Conservation (phyloP, 768 basidiomycete species). For the Xanthoconium stramineum region DNA sequence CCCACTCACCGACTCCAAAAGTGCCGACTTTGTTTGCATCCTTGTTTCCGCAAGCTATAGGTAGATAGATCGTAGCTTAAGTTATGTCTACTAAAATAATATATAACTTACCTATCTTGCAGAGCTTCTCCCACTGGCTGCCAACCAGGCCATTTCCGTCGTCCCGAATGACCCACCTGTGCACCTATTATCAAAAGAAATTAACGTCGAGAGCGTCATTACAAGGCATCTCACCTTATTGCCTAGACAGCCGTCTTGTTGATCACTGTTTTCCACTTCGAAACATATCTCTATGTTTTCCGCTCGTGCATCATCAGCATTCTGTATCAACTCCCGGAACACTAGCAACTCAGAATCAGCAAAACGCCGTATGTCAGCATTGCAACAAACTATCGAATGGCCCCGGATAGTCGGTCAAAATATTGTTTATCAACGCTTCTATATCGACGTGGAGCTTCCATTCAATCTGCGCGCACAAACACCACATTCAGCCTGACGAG, state of each 20-base stretch:
- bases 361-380: not conserved
- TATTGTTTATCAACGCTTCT: not conserved
- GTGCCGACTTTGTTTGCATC: not conserved
- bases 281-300: not conserved
- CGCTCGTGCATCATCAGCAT: not conserved
- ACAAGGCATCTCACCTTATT: not conserved
- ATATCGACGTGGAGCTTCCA: not conserved
- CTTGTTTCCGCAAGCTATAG: not conserved
- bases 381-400: not conserved
- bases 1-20: not conserved
- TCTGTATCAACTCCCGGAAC: not conserved
- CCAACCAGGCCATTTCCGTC: not conserved
- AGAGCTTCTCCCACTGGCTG: not conserved
- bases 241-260: not conserved
- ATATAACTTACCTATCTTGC: not conserved
- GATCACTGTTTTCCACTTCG: not conserved
- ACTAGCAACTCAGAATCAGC: not conserved
- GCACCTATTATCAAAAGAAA: not conserved
- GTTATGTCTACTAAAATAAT: not conserved
- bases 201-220: not conserved
- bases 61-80: not conserved
- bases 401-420: not conserved
- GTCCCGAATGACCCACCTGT: not conserved
- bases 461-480: not conserved
- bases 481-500: too few relatives aligned